Base-by-base conservation (phyloP, 331 rosid species). In the Dryas integrifolia region DNA sequence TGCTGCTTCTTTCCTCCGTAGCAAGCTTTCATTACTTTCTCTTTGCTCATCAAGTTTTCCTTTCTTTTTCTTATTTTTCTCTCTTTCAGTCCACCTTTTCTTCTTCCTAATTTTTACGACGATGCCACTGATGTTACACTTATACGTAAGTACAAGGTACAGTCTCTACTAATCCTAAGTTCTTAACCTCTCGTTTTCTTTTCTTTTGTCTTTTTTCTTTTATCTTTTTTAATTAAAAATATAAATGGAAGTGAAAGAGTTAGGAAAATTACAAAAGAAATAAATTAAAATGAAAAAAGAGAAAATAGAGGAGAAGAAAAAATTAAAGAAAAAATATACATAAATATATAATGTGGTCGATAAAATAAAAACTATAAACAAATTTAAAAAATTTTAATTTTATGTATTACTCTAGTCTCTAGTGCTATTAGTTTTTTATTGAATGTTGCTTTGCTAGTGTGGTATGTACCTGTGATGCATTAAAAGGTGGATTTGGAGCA, bases 1-100 rank as follows among this genome's bases (percentile, higher is more conserved):
- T 63, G 82, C 68, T 58, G 63, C 82, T 40, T 46, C 76, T 73
- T 64, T 77, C 76, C 82, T 82, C 80, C 48, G 26, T 58, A 67
- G 72, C 76, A 59, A 81, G 81, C 77, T 67, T 81, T 72, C 79
- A 75, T 57, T 67, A 69, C 55, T 52, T 38, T 15, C 18, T 16
- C 38, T 21, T 44, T 64, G 39, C 62, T 64, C 53, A 8, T 43
- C 51, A 44, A 47, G 13, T 26, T 11, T 24, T 55, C 5, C 44
- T n/a, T 60, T 41, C 5, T 15, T 43, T 61, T 41, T 48, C n/a
- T 47, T 41, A 16, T 18, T 46, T 50, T 15, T 51, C 70, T 79
- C 35, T 41, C 47, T 47, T 76, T 21, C 69, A 58, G 66, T 38
- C 16, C 44, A 14, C 21, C 11, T 13, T 9, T 16, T 43, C 61